Base-by-base conservation (phyloP, 768 basidiomycete species). In the Macrolepiota albuminosa region DNA sequence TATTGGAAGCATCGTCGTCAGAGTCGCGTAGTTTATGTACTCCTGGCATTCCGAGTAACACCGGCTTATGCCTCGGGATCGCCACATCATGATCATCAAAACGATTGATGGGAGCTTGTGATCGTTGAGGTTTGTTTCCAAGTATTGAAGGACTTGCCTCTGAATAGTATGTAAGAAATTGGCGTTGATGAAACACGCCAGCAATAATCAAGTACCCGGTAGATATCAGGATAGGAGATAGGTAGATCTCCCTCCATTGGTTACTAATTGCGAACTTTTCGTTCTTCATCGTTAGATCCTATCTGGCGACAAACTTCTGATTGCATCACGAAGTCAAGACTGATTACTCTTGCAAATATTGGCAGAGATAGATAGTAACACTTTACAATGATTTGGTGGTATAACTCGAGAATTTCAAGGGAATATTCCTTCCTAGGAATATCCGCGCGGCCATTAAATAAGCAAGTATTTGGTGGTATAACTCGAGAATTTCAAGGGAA, bases 1-100 rank as follows among this genome's bases (percentile, higher is more conserved):
- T 77, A 76, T 76, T 71, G 58, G 63, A 59, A 58, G 55, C 46
- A 54, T 33, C 54, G 57, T 58, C 45, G 53, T 58, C 43, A 33
- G 31, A 49, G 40, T 33, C 37, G 58, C 46, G n/a, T 53, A 58
- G 66, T 70, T 68, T 77, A 75, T 77, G 75, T 76, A 71, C 59
- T 21, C 53, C 49, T 56, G 31, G 36, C 6, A 13, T 18, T 42
- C 64, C 64, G 55, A 60, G 52, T 56, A 54, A 63, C 56, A 50
- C 61, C 59, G 61, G 37, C 21, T 55, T 50, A 48, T 53, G 58
- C 49, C 36, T 60, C 42, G 54, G 40, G 36, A 57, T 63, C 57
- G 56, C 56, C 34, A 66, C 21, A 21, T 21, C 21, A 21, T 21
- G 21, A 60, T 59, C 39, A 62, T 57, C 49, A 33, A 31, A 37